Evolutionary conservation across 2,329 filamentous ascomycete genomes (phyloP).

Genomic region (Orbilia brochopaga): DNA sequence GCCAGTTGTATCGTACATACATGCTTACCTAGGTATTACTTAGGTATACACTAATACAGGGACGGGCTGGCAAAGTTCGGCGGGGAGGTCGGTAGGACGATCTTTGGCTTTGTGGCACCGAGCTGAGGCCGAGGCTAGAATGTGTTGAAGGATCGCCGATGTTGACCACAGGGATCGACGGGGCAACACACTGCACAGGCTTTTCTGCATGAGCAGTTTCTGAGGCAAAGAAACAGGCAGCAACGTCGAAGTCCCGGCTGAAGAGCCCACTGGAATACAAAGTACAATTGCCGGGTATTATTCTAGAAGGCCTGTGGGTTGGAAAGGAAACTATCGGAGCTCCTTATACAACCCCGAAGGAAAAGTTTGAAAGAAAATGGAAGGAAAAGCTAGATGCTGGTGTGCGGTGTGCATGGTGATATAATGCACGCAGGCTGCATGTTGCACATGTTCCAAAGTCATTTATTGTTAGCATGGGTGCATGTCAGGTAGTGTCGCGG

Average conservation of each 20-base stretch:
- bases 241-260: not conserved
- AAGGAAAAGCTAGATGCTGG: too few species aligned
- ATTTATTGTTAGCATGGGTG: not conserved
- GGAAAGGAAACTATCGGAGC: not conserved
- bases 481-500: not conserved
- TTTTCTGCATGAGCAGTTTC: not conserved
- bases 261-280: not conserved
- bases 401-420: too few species aligned
- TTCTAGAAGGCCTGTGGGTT: not conserved
- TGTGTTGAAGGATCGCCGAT: not conserved
- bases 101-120: not conserved
- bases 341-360: constrained; percentile 11
- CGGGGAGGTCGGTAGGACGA: too few species aligned
- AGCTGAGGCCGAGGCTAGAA: not conserved
- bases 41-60: too few species aligned
- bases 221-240: not conserved
- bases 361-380: not conserved
- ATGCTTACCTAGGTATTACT: too few species aligned
- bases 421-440: too few species aligned
- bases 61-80: too few species aligned
- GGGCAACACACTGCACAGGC: not conserved
- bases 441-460: too few species aligned
- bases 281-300: not conserved
- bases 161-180: not conserved
- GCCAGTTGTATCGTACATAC: too few species aligned